These are phyloP conservation scores for Fusarium sp. DNA, from an alignment of 2,329 filamentous ascomycete genomes.

Conservation along the genomic window DNA sequence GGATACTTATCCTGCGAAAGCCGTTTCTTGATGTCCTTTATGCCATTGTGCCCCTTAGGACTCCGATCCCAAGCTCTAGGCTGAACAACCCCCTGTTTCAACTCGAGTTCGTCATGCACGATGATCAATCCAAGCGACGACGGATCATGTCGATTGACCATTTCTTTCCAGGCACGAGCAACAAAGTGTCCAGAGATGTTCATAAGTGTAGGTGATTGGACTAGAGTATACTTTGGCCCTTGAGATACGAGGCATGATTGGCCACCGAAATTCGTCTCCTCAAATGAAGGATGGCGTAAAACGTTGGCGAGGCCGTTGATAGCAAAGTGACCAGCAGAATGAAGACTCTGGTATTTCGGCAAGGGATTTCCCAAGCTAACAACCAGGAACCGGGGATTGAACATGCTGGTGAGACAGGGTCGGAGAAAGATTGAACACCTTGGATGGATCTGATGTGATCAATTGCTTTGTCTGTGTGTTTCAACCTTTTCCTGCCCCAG, in stretches of 20 bases:
- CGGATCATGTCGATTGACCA: conserved; percentile 54
- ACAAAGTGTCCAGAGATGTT: conserved; percentile 83
- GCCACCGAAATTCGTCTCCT: conserved; percentile 59
- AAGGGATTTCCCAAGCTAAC: conserved; percentile 89
- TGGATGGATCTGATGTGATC: neutral
- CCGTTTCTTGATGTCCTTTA: conserved; percentile 71
- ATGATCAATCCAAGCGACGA: conserved; percentile 70
- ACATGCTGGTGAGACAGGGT: conserved; percentile 43
- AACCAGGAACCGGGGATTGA: conserved; percentile 72
- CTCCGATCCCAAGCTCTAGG: conserved; percentile 72
- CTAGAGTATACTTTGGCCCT: conserved; percentile 69
- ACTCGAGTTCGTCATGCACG: conserved; percentile 90
- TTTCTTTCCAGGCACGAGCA: conserved; percentile 70
- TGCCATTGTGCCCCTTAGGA: conserved; percentile 77
- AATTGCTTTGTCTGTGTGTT: neutral
- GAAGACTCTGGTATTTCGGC: conserved; percentile 80
- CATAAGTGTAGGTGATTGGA: conserved; percentile 83
- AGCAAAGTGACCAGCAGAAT: conserved; percentile 86
- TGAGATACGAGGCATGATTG: conserved; percentile 62
- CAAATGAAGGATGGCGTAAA: conserved; percentile 61
- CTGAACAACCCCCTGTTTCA: conserved; percentile 72
- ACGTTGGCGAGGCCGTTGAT: conserved; percentile 68
- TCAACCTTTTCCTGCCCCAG: neutral
- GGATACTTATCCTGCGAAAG: conserved; percentile 58
- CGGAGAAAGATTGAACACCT: neutral